These are phyloP conservation scores for Lineolata rhizophorae DNA, from an alignment of 495 filamentous ascomycete species.

Conservation along the genomic window DNA sequence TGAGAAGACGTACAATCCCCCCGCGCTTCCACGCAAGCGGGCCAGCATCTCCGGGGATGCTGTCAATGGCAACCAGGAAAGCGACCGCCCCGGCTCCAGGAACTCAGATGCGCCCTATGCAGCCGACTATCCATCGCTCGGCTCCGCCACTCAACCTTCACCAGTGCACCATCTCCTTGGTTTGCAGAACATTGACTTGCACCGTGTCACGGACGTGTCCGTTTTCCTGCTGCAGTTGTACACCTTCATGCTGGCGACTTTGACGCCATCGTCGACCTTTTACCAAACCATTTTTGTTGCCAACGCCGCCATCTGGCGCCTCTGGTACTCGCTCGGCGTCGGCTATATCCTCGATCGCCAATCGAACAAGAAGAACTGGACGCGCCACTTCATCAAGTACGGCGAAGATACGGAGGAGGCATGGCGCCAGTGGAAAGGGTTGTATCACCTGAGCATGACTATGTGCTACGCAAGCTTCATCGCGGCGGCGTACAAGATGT, in stretches of 20 bases:
- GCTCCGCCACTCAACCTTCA: conserved; percentile 27
- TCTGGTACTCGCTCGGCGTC: conserved; percentile 83
- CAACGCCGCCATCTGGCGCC: conserved; percentile 61
- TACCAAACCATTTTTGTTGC: conserved; percentile 59
- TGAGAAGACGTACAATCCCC: conserved; percentile 91
- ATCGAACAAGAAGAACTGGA: conserved; percentile 80
- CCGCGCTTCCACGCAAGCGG: conserved; percentile 37
- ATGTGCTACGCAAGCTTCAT: conserved; percentile 80
- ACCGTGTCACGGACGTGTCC: conserved; percentile 56
- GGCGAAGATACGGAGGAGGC: conserved; percentile 77
- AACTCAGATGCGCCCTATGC: not conserved
- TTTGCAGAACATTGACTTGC: conserved; percentile 62
- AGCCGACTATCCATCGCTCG: conserved; percentile 12
- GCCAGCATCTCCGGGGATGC: conserved; percentile 3
- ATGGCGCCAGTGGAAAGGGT: conserved; percentile 94
- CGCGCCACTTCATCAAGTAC: conserved; percentile 90
- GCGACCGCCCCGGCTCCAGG: not conserved
- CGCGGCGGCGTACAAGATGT: conserved; percentile 92
- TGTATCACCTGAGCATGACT: conserved; percentile 77
- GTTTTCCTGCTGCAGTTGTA: conserved; percentile 54
- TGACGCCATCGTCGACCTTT: conserved; percentile 55
- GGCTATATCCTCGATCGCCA: conserved; percentile 68
- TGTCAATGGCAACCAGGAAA: not conserved
- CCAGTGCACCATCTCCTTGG: conserved; percentile 65
- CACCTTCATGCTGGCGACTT: conserved; percentile 42